Base-by-base conservation (phyloP, 2,329 filamentous ascomycete species). In the Talaromyces funiculosus region DNA sequence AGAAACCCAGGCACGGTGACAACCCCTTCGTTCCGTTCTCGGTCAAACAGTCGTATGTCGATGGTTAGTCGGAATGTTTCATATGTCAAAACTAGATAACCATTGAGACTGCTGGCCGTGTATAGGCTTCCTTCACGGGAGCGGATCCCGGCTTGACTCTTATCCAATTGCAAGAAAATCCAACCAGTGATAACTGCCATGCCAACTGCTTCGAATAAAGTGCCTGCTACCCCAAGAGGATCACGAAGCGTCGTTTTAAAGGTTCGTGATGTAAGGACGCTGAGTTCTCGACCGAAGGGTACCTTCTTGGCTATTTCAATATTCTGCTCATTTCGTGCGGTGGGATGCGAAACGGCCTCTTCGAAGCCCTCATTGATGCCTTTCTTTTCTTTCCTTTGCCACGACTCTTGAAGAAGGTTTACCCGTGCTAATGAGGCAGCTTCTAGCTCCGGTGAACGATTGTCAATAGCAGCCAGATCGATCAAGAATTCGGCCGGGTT, bases 401-500 rank as follows among this genome's bases (percentile, higher is more conserved):
- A 92, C 8, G 82, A 81, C 4, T 71, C 69, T 67, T 84, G 87
- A 22, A 92, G 76, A 8, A 73, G 70, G n/a, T 84, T 76, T 0
- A 92, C 86, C 8, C 88, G 80, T 1, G 78, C 75, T 14, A 79
- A 78, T 0, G 84, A 88, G 37, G 80, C 78, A 14, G 75, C 74
- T 68, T 92, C 89, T 3, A 87, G 75, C 65, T 89, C 86, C 0
- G 83, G 80, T 0, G 84, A 86, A 4, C 90, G 82, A 66, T 86
- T 90, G 67, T 92, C 89, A 10, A 91, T 78, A 5, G 89, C 89
- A 1, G 89, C 86, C 33, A 90, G 78, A 65, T 92, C 89, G 59
- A 92, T 87, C 54, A 91, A 72, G 68, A 87, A 88, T 65, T 92
- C 89, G 1, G 89, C 89, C 0, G 90, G 89, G 66, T 92, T 92